These are phyloP conservation scores for Xylaria polymorpha DNA, from an alignment of 2,329 filamentous ascomycete genomes.

Conservation along the genomic window DNA sequence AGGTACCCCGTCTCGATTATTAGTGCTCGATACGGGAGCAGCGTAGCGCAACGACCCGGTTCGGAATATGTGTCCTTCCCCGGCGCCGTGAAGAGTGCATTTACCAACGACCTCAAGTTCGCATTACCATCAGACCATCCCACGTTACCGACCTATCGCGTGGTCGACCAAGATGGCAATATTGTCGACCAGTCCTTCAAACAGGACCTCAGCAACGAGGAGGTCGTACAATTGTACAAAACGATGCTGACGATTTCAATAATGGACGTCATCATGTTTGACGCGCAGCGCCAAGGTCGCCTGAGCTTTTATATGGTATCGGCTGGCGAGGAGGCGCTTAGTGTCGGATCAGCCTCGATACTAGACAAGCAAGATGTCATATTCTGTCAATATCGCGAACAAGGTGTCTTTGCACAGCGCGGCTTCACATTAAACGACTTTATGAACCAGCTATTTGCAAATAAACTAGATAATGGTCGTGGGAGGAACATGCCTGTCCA, in stretches of 20 bases:
- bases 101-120: slow-evolving; percentile 84
- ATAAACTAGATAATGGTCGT: slow-evolving; percentile 79
- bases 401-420: slow-evolving; percentile 89
- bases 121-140: slow-evolving; percentile 76
- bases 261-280: slow-evolving; percentile 98
- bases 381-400: slow-evolving; percentile 94
- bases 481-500: slow-evolving; percentile 98
- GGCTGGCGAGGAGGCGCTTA: slow-evolving; percentile 93
- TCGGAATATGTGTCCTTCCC: slow-evolving; percentile 78
- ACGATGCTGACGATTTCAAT: slow-evolving; percentile 78
- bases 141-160: slow-evolving; percentile 89
- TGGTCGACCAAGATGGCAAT: slow-evolving; percentile 87
- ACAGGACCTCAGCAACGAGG: slow-evolving; percentile 74
- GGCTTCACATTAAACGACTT: slow-evolving; percentile 90
- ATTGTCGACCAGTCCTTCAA: slow-evolving; percentile 80
- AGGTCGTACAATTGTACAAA: slow-evolving; percentile 69
- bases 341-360: slow-evolving; percentile 87
- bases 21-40: slow-evolving; percentile 56
- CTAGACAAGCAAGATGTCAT: slow-evolving; percentile 87
- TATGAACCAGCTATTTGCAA: slow-evolving; percentile 95
- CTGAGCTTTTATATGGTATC: slow-evolving; percentile 98
- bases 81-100: slow-evolving; percentile 94
- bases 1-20: slow-evolving; percentile 27
- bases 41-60: slow-evolving; percentile 67
- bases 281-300: slow-evolving; percentile 93